phyloP scores from a whole-genome alignment of 2,329 filamentous ascomycete species.

The Amesomyces nigricolor region DNA sequence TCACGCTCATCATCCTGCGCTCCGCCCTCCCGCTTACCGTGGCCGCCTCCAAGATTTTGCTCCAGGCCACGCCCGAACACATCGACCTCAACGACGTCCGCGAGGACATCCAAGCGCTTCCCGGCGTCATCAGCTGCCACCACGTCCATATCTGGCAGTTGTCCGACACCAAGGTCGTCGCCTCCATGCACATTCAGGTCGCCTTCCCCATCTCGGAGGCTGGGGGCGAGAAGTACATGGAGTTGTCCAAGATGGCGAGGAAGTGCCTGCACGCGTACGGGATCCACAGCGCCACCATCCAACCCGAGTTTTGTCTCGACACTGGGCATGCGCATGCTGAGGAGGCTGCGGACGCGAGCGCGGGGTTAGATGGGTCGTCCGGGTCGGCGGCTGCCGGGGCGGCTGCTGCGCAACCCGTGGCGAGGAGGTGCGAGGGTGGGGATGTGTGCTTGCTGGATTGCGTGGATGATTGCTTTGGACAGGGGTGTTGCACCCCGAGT shows the following conservation, averaged over 20 bases:
- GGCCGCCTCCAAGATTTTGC: constrained; percentile 77
- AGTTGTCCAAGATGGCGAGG: constrained; percentile 72
- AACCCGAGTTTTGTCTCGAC: constrained; percentile 75
- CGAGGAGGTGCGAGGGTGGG: constrained; percentile 24
- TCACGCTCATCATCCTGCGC: constrained; percentile 71
- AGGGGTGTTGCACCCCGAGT: constrained; percentile 39
- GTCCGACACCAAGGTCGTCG: constrained; percentile 88
- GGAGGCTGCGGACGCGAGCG: constrained; percentile 25
- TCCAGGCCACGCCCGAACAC: constrained; percentile 88
- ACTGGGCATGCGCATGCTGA: constrained; percentile 35
- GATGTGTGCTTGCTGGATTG: constrained; percentile 45
- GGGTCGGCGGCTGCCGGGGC: constrained; percentile 2
- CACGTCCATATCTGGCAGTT: constrained; percentile 98
- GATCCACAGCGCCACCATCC: constrained; percentile 95
- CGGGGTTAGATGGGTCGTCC: constrained; percentile 35
- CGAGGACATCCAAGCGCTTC: constrained; percentile 79
- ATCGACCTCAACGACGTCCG: constrained; percentile 86
- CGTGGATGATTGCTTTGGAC: constrained; percentile 42
- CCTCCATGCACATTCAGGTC: constrained; percentile 89
- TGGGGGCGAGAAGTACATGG: constrained; percentile 79
- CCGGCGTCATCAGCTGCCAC: constrained; percentile 84
- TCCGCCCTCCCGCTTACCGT: constrained; percentile 74
- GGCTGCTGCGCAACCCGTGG: neutral
- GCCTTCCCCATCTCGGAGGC: constrained; percentile 82
- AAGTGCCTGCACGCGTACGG: constrained; percentile 91